These are phyloP conservation scores for Forsythia suspensa DNA, from an alignment of 257 asterid species.

Conservation along the genomic window DNA sequence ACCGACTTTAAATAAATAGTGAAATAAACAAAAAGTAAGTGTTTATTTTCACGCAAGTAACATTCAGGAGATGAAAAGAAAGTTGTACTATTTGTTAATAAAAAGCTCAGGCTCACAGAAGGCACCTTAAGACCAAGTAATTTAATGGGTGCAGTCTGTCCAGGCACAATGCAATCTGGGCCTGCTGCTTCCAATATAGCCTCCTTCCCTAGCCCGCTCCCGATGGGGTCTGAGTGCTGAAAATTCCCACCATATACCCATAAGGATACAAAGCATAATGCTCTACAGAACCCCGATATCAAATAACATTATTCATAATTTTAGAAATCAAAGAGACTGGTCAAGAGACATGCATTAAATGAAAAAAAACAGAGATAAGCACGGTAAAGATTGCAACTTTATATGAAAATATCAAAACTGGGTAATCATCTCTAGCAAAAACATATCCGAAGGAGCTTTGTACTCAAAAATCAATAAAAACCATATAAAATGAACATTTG, in stretches of 20 bases:
- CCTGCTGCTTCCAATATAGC: conserved; percentile 95
- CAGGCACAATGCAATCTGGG: conserved; percentile 93
- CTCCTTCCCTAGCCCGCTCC: conserved; percentile 72
- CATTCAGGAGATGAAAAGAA: neutral
- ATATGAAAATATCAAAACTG: neutral
- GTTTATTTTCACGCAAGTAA: neutral
- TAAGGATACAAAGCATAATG: neutral
- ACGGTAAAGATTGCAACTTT: neutral
- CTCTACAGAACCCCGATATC: neutral
- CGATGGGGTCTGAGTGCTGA: conserved; percentile 56
- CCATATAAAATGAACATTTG: neutral
- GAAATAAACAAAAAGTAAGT: no score
- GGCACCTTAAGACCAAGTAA: conserved; percentile 86
- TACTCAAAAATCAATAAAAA: neutral
- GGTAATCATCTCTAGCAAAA: neutral
- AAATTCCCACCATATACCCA: neutral
- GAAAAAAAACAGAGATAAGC: no score
- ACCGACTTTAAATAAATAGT: no score
- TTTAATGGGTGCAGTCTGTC: conserved; percentile 70
- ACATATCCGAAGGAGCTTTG: no score
- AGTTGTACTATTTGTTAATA: conserved; percentile 10
- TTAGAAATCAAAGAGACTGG: neutral
- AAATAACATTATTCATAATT: neutral
- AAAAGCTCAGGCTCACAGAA: conserved; percentile 5
- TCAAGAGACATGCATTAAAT: no score